phyloP scores from a whole-genome alignment of 2,329 filamentous ascomycete genomes.

The Aspergillus oerlinghausenensis region DNA sequence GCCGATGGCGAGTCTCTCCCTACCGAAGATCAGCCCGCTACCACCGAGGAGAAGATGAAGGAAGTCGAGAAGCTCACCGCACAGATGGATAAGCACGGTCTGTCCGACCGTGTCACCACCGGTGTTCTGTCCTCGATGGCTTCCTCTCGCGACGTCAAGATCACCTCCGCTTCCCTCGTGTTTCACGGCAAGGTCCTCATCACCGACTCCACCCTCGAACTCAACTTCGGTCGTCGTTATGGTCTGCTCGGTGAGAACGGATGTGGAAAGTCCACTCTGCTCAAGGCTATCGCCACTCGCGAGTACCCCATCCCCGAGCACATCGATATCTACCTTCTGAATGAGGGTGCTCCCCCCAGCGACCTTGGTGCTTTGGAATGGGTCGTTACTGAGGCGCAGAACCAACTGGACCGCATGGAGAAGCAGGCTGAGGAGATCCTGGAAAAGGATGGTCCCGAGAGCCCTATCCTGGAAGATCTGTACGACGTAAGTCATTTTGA shows the following conservation, averaged over 20 bases:
- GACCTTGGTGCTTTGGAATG: constrained; percentile 92
- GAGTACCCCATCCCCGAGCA: constrained; percentile 96
- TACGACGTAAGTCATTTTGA: constrained; percentile 69
- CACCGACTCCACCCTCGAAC: constrained; percentile 86
- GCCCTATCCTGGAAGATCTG: constrained; percentile 81
- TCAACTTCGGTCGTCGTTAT: constrained; percentile 89
- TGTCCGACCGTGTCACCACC: constrained; percentile 96
- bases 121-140: constrained; percentile 85
- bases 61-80: constrained; percentile 81
- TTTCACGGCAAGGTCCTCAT: constrained; percentile 98
- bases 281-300: constrained; percentile 89
- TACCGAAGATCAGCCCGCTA: constrained; percentile 61
- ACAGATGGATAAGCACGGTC: constrained; percentile 92
- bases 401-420: constrained; percentile 86
- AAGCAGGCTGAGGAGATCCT: constrained; percentile 82
- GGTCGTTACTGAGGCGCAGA: constrained; percentile 92
- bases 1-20: constrained; percentile 53
- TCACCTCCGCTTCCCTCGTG: constrained; percentile 85
- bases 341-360: constrained; percentile 87
- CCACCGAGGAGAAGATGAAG: constrained; percentile 66
- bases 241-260: constrained; percentile 97
- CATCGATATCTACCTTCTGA: constrained; percentile 96
- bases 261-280: constrained; percentile 95
- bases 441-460: constrained; percentile 88
- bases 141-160: constrained; percentile 91